Conservation (phyloP, 2,329 filamentous ascomycete genomes). For the Pseudocercospora macadamiae region DNA sequence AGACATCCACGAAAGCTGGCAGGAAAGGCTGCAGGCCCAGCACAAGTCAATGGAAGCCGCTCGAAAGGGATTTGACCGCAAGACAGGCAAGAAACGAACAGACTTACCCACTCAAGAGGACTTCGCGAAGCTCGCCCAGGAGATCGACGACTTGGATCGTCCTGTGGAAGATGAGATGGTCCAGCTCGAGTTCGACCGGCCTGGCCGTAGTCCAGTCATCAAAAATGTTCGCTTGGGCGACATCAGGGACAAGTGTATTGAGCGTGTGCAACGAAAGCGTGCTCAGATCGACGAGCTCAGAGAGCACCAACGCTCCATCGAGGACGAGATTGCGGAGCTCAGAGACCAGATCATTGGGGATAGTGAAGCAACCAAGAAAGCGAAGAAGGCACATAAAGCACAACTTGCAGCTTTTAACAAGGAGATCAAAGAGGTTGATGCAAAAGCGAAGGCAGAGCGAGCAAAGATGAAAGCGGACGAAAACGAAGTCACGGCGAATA, state of each 20-base stretch:
- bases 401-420: constrained; percentile 23
- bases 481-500: constrained; percentile 14
- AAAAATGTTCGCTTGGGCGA: constrained; percentile 22
- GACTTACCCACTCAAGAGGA: constrained; percentile 25
- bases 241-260: constrained; percentile 23
- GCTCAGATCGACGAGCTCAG: constrained; percentile 20
- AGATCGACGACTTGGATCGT: constrained; percentile 17
- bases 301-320: constrained; percentile 23
- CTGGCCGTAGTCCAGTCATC: neutral
- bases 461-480: constrained; percentile 27
- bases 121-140: constrained; percentile 20
- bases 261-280: constrained; percentile 16
- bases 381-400: constrained; percentile 16
- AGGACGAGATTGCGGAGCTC: constrained; percentile 25
- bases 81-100: constrained; percentile 18
- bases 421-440: constrained; percentile 23
- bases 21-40: constrained; percentile 6
- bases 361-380: constrained; percentile 10
- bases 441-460: constrained; percentile 23
- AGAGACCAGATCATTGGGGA: constrained; percentile 21
- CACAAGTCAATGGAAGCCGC: constrained; percentile 23
- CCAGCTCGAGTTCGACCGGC: constrained; percentile 4
- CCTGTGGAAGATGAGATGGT: constrained; percentile 25
- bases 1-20: neutral
- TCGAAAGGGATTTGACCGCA: constrained; percentile 24